phyloP scores from a whole-genome alignment of 768 basidiomycete genomes.

The Termitomyces sp. region DNA sequence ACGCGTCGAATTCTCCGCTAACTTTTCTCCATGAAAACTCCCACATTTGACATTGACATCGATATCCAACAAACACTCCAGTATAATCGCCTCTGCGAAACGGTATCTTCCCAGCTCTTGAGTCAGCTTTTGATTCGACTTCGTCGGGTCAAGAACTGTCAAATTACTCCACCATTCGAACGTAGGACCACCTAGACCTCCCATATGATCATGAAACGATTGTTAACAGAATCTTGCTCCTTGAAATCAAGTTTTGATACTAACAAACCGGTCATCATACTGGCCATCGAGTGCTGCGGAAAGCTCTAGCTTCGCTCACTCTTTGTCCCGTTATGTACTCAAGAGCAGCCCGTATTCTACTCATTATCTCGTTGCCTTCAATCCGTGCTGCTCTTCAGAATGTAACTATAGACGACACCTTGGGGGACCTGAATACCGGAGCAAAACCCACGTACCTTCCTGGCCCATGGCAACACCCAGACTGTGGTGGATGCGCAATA shows the following conservation, averaged over 20 bases:
- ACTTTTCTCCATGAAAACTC: too few relatives aligned
- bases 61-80: too few relatives aligned
- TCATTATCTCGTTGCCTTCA: not conserved
- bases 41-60: too few relatives aligned
- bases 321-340: not conserved
- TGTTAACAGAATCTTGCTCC: not conserved
- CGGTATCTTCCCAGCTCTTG: not conserved
- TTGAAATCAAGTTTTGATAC: not conserved
- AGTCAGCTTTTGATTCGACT: not conserved
- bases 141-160: not conserved
- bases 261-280: not conserved
- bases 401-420: constrained; percentile 22
- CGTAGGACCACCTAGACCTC: not conserved
- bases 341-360: not conserved
- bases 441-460: constrained; percentile 16
- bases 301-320: not conserved
- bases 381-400: not conserved
- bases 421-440: constrained; percentile 17
- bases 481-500: constrained; percentile 13
- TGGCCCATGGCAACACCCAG: constrained; percentile 15
- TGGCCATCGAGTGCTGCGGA: not conserved
- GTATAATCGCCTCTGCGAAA: not conserved
- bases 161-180: not conserved
- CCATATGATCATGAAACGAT: not conserved
- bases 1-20: too few relatives aligned